Evolutionary conservation across 1,284 basidiomycete species (phyloP), one percentile per base, ranked within the genome.

Genomic region (Marasmius fiardii): DNA sequence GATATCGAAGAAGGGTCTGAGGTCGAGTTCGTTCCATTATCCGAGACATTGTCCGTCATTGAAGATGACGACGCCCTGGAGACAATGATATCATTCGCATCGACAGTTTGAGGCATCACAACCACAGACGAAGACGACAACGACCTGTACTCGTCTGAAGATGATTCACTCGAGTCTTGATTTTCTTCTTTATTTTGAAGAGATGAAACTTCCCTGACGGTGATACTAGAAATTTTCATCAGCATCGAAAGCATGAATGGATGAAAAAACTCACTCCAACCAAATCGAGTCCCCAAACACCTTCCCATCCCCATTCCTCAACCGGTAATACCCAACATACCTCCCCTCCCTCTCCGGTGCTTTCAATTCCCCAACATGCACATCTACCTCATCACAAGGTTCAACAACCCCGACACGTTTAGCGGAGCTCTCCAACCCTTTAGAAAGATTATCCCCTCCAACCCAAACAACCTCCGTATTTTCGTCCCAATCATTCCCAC

Each of bases 311-410:
- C 76, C 79, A 63, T 88, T 83, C 59, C 73, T 81, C 54, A 93
- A 68, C 31, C 83, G 76, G 88, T 89, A 93, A 63, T 89, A 90
- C 53, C 86, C 79, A 52, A 86, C 79, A 69, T 90, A 91, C 53
- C 81, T 78, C 12, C 90, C 90, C 1, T 86, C 77, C 21, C 68
- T 64, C 51, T 92, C 90, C 16, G 91, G 91, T 11, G 90, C 91
- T 81, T 89, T 90, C 66, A 92, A 75, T 58, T 90, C 88, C n/a
- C 80, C 80, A 7, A 85, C 86, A 70, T 79, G 83, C 5, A 92
- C 67, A 55, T 91, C 85, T 34, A 85, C 74, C 54, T 80, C 74
- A 37, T 76, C 75, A 26, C 87, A 85, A 39, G 79, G 71, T 44
- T 72, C 66, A 16, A 88, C 81, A 4, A 61, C 52, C 2, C 86